phyloP scores from a whole-genome alignment of 257 asterid species.

The Jaltomata sinuosa region DNA sequence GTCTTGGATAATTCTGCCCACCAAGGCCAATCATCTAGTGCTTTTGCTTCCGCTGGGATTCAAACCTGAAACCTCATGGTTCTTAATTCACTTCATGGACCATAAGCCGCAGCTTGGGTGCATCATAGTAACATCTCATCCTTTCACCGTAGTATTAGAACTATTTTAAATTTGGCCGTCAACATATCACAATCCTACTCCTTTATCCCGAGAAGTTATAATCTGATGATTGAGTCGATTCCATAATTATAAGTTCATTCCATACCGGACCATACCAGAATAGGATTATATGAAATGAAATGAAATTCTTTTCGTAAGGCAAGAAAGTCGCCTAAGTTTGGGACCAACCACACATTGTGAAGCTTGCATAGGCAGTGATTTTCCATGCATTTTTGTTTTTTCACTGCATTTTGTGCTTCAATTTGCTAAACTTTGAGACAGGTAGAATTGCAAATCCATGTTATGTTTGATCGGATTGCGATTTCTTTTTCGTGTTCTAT shows the following conservation, averaged over 20 bases:
- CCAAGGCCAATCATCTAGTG: not conserved
- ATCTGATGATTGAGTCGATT: no score
- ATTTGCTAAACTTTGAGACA: not conserved
- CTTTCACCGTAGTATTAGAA: not conserved
- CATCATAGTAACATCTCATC: not conserved
- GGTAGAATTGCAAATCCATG: not conserved
- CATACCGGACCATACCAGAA: no score
- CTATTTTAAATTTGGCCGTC: not conserved
- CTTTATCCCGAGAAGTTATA: not conserved
- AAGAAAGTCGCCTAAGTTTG: no score
- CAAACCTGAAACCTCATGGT: not conserved
- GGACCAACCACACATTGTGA: not conserved
- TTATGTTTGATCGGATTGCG: not conserved
- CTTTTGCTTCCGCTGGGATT: not conserved
- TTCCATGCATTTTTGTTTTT: not conserved
- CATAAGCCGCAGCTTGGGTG: not conserved
- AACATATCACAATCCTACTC: not conserved
- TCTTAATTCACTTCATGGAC: not conserved
- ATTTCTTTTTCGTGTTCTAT: not conserved
- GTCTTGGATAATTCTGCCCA: not conserved
- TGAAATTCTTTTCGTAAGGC: no score
- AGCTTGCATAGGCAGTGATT: not conserved
- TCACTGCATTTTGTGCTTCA: not conserved
- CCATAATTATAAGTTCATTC: no score
- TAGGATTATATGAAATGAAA: no score